Conservation (phyloP, 2,329 filamentous ascomycete species). For the Thelonectria rubi region DNA sequence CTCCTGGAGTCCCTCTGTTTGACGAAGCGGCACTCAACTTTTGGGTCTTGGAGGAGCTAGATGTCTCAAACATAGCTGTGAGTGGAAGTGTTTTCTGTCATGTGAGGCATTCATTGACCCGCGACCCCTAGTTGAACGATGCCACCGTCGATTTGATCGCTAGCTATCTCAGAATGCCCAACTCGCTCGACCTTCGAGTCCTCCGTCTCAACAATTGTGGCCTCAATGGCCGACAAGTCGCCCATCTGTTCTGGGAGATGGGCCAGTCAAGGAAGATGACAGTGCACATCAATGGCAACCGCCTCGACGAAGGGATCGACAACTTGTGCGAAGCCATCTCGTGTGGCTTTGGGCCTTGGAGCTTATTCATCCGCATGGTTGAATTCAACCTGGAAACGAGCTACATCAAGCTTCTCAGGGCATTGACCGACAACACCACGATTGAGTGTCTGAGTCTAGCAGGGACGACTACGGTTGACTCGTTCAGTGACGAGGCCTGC, state of each 20-base stretch:
- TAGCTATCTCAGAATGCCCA: conserved; percentile 54
- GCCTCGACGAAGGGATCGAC: conserved; percentile 61
- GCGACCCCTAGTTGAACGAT: conserved; percentile 55
- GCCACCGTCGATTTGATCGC: conserved; percentile 58
- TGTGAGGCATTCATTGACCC: not conserved
- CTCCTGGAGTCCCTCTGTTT: conserved; percentile 56
- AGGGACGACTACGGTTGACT: conserved; percentile 60
- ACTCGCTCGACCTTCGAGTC: conserved; percentile 53
- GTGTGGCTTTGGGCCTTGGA: conserved; percentile 58
- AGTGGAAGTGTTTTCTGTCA: conserved; percentile 20
- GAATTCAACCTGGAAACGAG: conserved; percentile 62
- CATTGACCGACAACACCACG: conserved; percentile 59
- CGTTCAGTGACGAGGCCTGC: conserved; percentile 57
- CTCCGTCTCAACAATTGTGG: conserved; percentile 62
- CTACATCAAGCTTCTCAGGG: conserved; percentile 60
- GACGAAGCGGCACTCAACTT: conserved; percentile 53
- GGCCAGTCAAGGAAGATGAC: conserved; percentile 58
- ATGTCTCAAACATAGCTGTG: conserved; percentile 64
- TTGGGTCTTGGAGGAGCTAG: conserved; percentile 62
- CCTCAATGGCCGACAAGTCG: conserved; percentile 59
- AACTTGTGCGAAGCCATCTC: conserved; percentile 59
- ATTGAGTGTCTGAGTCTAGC: conserved; percentile 63
- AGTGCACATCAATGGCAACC: conserved; percentile 61
- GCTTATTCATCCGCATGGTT: conserved; percentile 65
- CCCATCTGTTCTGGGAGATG: conserved; percentile 60